These are phyloP conservation scores for Pseudoscleropodium purum DNA, from an alignment of 225 moss, liverwort and hornwort species.

Conservation along the genomic window DNA sequence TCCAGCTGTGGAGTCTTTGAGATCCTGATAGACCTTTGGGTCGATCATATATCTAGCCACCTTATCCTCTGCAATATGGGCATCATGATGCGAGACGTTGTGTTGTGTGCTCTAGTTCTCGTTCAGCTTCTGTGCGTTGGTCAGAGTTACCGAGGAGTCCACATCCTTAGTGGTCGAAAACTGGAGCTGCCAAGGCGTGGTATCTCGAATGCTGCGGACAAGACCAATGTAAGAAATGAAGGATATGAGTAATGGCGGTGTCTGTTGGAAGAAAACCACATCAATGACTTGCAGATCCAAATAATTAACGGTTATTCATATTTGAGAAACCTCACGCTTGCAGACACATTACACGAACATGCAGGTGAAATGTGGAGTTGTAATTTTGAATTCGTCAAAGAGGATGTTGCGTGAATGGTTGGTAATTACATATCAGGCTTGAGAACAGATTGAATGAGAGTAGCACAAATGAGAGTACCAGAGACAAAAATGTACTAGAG, in stretches of 20 bases:
- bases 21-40: neutral
- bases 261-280: neutral
- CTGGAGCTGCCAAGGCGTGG: neutral
- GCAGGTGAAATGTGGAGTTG: neutral
- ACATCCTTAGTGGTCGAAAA: neutral
- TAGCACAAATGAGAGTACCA: neutral
- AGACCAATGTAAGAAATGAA: slow-evolving; percentile 9
- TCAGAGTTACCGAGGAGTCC: slow-evolving; percentile 8
- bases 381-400: neutral
- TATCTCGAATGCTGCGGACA: neutral
- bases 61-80: neutral
- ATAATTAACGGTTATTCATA: neutral
- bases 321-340: neutral
- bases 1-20: neutral
- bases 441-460: neutral
- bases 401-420: neutral
- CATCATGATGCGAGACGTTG: neutral
- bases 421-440: neutral
- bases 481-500: neutral
- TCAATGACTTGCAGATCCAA: neutral
- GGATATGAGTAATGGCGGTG: neutral
- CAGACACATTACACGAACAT: neutral
- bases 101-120: slow-evolving; percentile 3
- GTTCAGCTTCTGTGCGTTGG: slow-evolving; percentile 2
- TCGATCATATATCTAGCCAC: neutral